phyloP scores from a whole-genome alignment of 176 grass and related monocot genomes.

The Rhynchospora pubera region DNA sequence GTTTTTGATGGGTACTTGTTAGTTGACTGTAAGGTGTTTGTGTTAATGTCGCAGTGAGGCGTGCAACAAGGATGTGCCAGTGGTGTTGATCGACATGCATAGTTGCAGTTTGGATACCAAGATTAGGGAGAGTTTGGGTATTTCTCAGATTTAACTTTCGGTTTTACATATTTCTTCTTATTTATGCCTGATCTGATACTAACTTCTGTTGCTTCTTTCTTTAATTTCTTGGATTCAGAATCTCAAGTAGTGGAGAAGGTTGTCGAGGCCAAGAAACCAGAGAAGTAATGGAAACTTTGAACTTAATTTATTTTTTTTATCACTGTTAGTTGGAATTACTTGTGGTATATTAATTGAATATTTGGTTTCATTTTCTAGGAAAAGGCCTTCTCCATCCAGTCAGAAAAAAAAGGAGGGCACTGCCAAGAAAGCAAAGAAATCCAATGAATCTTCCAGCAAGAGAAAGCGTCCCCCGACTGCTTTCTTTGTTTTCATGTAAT shows the following conservation, averaged over 20 bases:
- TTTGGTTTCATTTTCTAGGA: constrained; percentile 18
- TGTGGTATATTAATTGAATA: background rate
- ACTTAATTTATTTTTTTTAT: background rate
- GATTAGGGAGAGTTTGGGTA: constrained; percentile 64
- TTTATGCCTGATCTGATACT: background rate
- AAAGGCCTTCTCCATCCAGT: constrained; percentile 18
- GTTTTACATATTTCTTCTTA: background rate
- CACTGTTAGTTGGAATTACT: background rate
- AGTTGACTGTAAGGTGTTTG: background rate
- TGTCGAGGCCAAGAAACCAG: constrained; percentile 38
- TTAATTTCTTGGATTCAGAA: constrained; percentile 26
- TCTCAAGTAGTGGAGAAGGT: constrained; percentile 68
- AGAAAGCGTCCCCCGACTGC: constrained; percentile 69
- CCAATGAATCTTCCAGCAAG: constrained; percentile 19
- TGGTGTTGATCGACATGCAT: constrained; percentile 89
- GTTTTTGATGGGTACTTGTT: background rate
- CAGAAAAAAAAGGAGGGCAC: constrained; percentile 20
- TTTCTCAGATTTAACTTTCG: background rate
- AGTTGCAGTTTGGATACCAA: constrained; percentile 82
- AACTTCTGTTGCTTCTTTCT: background rate
- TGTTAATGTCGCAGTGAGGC: constrained; percentile 47
- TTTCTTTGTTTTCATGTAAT: constrained; percentile 88
- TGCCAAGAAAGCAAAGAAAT: constrained; percentile 39
- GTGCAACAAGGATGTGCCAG: constrained; percentile 73
- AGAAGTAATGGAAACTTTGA: constrained; percentile 22